Evolutionary conservation across 345 rosid genomes (phyloP), one percentile per base, ranked within the genome.

Genomic region (Rhodamnia argentea): DNA sequence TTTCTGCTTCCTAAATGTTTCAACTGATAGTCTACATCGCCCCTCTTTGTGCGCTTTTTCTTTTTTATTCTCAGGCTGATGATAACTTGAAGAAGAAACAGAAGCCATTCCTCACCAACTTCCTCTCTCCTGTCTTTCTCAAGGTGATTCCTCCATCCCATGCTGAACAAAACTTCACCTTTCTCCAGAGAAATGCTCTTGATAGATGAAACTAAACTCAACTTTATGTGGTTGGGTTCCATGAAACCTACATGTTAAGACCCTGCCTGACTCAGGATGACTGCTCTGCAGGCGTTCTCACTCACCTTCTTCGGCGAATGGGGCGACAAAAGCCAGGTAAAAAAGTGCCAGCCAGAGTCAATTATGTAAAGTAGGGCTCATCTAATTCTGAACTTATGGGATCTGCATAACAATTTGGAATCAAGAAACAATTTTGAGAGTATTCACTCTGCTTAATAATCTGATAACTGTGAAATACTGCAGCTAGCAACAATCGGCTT

Each of bases 241-340:
- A 32, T 9, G 78, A 32, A 70, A 70, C 47, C 78, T 70, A 70
- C 78, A 18, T 32, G 47, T 70, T 70, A 32, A 70, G 78, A 70
- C 78, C 76, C 44, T 15, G 78, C 78, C 78, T 58, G 40, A 84
- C 57, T 51, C 54, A 70, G 26, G 75, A 74, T 47, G 20, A 8
- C n/a, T 64, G 44, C 56, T 52, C n/a, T 13, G 27, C 89, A 87
- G 89, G 89, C 89, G 14, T 89, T 87, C 58, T 89, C 86, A 13
- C 85, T 89, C 24, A 85, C 86, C 64, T 89, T 85, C 84, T 87
- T 85, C 14, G 89, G 87, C 18, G 89, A 89, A 78, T 89, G 87
- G 90, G 90, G 90, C 14, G 89, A 89, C 84, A 89, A 89, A 52
- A 87, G 90, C 85, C 89, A 87, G 89, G 89, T 89, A 76, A 76